These are phyloP conservation scores for Phytopythium vexans DNA, from an alignment of 352 stramenopile species.

Conservation along the genomic window DNA sequence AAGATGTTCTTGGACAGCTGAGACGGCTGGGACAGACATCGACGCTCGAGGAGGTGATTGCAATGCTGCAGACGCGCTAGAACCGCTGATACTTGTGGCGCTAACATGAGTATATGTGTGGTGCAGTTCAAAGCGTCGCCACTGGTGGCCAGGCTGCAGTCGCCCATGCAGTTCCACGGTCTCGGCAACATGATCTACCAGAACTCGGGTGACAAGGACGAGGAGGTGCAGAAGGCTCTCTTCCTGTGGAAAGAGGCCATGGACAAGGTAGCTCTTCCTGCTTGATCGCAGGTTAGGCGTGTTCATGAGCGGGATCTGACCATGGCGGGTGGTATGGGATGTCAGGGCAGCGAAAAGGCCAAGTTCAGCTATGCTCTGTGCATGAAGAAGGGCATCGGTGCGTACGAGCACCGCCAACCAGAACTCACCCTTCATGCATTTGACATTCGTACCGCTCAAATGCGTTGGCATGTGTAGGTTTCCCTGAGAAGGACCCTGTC, in stretches of 20 bases:
- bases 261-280: slow-evolving; percentile 40
- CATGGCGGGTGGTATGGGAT: not conserved
- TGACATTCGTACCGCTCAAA: not conserved
- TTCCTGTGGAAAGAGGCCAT: slow-evolving; percentile 81
- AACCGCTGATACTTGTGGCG: not conserved
- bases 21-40: slow-evolving; percentile 44
- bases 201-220: slow-evolving; percentile 54
- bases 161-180: slow-evolving; percentile 60
- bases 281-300: not conserved
- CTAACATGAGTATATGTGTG: not conserved
- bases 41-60: slow-evolving; percentile 52
- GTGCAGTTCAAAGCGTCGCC: slow-evolving; percentile 62
- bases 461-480: slow-evolving; percentile 22
- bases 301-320: not conserved
- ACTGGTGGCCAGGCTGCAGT: slow-evolving; percentile 49
- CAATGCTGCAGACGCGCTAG: too few species aligned
- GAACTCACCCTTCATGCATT: too few species aligned
- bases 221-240: slow-evolving; percentile 70
- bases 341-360: slow-evolving; percentile 66
- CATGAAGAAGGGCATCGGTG: slow-evolving; percentile 76
- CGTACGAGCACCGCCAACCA: not conserved
- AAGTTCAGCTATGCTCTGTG: slow-evolving; percentile 86
- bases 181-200: slow-evolving; percentile 85
- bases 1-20: slow-evolving; percentile 53
- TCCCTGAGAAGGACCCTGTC: slow-evolving; percentile 49